These are phyloP conservation scores for Metschnikowia chrysomelidarum DNA, from an alignment of 805 yeast species.

Conservation along the genomic window DNA sequence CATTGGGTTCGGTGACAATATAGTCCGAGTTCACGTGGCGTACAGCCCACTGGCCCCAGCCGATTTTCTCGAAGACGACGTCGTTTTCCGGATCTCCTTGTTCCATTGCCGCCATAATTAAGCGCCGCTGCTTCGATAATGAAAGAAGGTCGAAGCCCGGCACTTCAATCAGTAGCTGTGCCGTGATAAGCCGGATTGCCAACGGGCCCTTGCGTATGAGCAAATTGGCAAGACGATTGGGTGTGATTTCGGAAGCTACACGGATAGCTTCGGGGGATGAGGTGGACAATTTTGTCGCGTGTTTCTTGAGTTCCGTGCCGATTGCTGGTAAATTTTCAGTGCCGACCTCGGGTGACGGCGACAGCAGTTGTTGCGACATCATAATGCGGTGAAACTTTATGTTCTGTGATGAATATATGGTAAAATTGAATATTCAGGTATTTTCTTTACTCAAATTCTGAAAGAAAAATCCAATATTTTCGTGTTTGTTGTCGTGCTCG, in stretches of 20 bases:
- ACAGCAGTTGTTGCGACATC: constrained; percentile 5
- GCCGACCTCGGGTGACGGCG: constrained; percentile 9
- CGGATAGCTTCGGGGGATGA: constrained; percentile 86
- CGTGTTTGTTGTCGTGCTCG: no score
- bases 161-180: constrained; percentile 70
- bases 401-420: neutral
- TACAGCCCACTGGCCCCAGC: constrained; percentile 98
- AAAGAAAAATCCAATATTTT: no score
- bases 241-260: constrained; percentile 82
- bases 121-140: constrained; percentile 82
- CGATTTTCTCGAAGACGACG: constrained; percentile 84
- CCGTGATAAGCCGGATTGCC: constrained; percentile 86
- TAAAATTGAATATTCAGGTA: neutral
- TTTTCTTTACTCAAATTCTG: no score
- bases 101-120: constrained; percentile 87
- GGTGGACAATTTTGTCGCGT: constrained; percentile 48
- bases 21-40: constrained; percentile 47
- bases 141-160: constrained; percentile 78
- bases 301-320: constrained; percentile 10
- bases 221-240: constrained; percentile 68
- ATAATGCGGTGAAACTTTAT: neutral
- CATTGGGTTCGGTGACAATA: constrained; percentile 39
- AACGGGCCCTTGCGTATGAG: constrained; percentile 76
- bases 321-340: neutral
- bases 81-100: constrained; percentile 58